phyloP scores from a whole-genome alignment of 2,329 filamentous ascomycete genomes.

The Cladophialophora yegresii region DNA sequence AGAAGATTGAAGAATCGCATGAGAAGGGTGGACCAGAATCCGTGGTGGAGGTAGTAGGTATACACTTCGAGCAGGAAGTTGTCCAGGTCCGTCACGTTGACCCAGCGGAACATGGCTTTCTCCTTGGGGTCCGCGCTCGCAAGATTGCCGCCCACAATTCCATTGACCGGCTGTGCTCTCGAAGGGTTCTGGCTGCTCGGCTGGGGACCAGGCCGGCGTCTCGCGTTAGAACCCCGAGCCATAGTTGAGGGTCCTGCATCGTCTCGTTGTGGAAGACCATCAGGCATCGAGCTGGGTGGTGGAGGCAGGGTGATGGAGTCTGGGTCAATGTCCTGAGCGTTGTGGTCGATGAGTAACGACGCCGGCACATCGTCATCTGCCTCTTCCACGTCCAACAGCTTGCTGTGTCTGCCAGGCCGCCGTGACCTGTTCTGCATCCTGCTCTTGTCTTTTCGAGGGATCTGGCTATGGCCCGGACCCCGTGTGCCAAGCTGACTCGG shows the following conservation, averaged over 20 bases:
- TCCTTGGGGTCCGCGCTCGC: slow-evolving; percentile 63
- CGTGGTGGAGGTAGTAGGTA: slow-evolving; percentile 78
- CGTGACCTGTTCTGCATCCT: slow-evolving; percentile 18
- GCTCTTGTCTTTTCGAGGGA: slow-evolving; percentile 25
- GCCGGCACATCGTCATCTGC: slow-evolving; percentile 65
- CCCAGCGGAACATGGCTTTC: slow-evolving; percentile 88
- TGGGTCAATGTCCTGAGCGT: slow-evolving; percentile 34
- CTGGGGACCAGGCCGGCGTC: slow-evolving; percentile 6
- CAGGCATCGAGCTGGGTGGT: slow-evolving; percentile 28
- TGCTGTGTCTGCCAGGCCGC: slow-evolving; percentile 21
- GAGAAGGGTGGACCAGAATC: slow-evolving; percentile 80
- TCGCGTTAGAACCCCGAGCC: slow-evolving; percentile 3
- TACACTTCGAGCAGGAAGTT: slow-evolving; percentile 85
- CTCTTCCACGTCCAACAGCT: slow-evolving; percentile 48
- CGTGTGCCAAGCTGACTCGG: neutral
- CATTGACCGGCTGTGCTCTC: slow-evolving; percentile 31
- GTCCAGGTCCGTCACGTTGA: slow-evolving; percentile 86
- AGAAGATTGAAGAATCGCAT: slow-evolving; percentile 71
- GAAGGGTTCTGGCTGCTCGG: slow-evolving; percentile 37
- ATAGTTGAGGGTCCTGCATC: slow-evolving; percentile 8
- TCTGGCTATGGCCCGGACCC: slow-evolving; percentile 1
- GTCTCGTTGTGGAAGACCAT: slow-evolving; percentile 11
- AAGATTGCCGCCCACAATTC: slow-evolving; percentile 38
- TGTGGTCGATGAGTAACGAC: slow-evolving; percentile 61
- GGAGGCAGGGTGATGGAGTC: slow-evolving; percentile 32